phyloP scores from a whole-genome alignment of 257 asterid genomes.

The Ehretia macrophylla region DNA sequence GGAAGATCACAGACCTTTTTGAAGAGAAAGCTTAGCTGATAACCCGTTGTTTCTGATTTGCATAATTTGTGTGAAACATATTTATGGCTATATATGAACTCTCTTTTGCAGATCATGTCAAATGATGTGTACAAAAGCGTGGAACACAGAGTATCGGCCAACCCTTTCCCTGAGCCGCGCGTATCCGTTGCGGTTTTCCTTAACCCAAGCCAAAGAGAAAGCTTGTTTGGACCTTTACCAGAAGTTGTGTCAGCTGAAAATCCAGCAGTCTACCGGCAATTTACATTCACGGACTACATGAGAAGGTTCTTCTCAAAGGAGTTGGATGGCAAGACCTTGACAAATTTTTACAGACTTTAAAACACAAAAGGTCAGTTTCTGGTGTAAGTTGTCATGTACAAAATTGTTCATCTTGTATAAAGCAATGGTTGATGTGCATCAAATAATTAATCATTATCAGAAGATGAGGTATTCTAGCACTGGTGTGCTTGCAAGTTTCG shows the following conservation, averaged over 20 bases:
- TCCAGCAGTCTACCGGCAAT: constrained; percentile 30
- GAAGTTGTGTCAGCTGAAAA: constrained; percentile 26
- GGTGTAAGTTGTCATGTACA: too few species aligned
- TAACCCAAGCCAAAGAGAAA: constrained; percentile 33
- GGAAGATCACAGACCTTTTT: background rate
- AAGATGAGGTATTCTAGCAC: too few species aligned
- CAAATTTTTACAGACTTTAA: constrained; percentile 30
- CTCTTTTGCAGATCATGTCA: constrained; percentile 37
- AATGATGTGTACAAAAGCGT: constrained; percentile 41
- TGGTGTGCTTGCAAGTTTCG: too few species aligned
- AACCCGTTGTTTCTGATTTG: too few species aligned
- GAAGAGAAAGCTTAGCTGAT: too few species aligned
- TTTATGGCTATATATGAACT: background rate
- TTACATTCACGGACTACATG: constrained; percentile 25
- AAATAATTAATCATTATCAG: too few species aligned
- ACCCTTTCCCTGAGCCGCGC: constrained; percentile 28
- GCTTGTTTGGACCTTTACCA: constrained; percentile 32
- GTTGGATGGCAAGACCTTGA: constrained; percentile 42
- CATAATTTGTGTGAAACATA: background rate
- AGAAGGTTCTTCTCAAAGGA: constrained; percentile 40
- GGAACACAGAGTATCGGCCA: constrained; percentile 42
- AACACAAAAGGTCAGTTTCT: background rate
- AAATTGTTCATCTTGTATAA: too few species aligned
- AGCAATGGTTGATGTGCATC: too few species aligned
- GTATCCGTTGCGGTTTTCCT: constrained; percentile 36